Evolutionary conservation across 2,329 filamentous ascomycete genomes (phyloP), one percentile per base, ranked within the genome.

Genomic region (Alternaria burnsii): DNA sequence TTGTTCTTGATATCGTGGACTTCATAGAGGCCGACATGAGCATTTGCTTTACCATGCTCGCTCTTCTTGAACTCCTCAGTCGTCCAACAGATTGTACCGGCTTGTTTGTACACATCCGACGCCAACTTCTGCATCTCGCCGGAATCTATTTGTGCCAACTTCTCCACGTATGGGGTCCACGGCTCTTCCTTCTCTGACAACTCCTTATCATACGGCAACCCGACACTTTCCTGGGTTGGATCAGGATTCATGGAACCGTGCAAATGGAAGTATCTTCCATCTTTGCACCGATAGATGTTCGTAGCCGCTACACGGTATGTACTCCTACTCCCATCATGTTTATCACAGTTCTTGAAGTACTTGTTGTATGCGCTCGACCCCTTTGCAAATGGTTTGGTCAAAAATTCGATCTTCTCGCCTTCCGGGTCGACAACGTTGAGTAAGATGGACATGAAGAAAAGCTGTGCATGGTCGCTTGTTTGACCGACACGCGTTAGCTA

Each of bases 201-300:
- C 1, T 77, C 69, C 36, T 68, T 63, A 4, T 73, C 52, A 10
- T 78, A 77, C 2, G 80, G 79, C 4, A 78, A 60, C 0, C 70
- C 70, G 11, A 83, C 43, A 34, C 70, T 76, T 7, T 76, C 66
- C 51, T 83, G 73, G 0, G 79, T 80, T 3, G 79, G 79, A 3
- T 80, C 77, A 0, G 82, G 79, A 56, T 85, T 82, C 80, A 85
- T 81, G 40, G 70, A 74, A 6, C 82, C 82, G 59, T 85, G 83
- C 0, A 82, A 52, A 64, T 84, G 83, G 66, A 82, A 85, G 65
- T 75, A 84, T 18, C 79, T 68, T 0, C 73, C 78, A 58, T 85
- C 82, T 58, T 79, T 80, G 16, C 79, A 82, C 14, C 74, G 73
- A 66, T 84, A 84, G 46, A 85, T 83, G 54, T 83, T 84, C 0